Percentiles rank a stretch among this genome's conserved stretches.
These are phyloP conservation scores for Colletotrichum musicola DNA, from an alignment of 2,329 filamentous ascomycete genomes.

Conservation along the genomic window DNA sequence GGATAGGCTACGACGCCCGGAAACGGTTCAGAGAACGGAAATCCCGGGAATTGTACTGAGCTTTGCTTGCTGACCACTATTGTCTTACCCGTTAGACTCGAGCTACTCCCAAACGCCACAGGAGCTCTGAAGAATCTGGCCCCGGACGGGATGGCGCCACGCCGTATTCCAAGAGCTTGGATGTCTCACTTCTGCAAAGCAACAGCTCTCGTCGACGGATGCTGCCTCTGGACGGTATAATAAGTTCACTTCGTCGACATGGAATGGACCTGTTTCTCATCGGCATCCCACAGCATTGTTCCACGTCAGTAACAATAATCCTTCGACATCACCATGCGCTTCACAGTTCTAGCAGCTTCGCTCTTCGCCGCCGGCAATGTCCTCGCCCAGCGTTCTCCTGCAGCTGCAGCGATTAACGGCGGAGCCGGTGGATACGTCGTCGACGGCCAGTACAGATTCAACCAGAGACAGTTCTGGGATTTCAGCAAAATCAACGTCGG, in stretches of 20 bases:
- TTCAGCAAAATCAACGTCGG: constrained; percentile 8
- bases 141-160: constrained; percentile 4
- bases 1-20: not conserved
- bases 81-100: not conserved
- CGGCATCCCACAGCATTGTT: no score
- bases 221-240: not conserved
- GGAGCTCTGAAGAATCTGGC: not conserved
- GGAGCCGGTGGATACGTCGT: not conserved
- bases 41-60: not conserved
- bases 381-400: not conserved
- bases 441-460: constrained; percentile 5
- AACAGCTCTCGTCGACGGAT: not conserved
- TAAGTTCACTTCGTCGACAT: no score
- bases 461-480: not conserved
- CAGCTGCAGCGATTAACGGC: not conserved
- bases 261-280: not conserved
- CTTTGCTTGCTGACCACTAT: not conserved
- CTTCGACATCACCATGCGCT: not conserved
- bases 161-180: not conserved
- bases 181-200: not conserved
- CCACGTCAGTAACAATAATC: not conserved
- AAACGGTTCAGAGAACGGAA: not conserved
- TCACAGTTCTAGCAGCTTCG: not conserved
- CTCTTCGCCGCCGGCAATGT: not conserved
- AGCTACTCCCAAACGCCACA: not conserved